Evolutionary conservation across 495 filamentous ascomycete species (phyloP), one percentile per base, ranked within the genome.

Genomic region (Hyaloscypha hepaticicola): DNA sequence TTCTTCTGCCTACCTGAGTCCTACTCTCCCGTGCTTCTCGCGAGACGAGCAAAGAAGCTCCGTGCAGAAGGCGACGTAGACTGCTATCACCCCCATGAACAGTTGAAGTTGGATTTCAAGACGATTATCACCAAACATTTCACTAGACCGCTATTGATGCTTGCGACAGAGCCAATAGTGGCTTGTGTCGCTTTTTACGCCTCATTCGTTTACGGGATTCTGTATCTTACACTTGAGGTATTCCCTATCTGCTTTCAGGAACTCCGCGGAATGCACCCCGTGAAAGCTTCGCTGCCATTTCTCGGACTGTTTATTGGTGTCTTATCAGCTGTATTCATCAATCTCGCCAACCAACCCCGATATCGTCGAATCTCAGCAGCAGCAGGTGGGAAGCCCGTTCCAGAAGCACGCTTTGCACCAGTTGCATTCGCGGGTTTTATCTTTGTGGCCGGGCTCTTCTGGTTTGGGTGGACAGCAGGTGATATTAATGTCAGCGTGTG

Each of bases 1-100:
- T 70, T 87, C 56, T 72, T 91, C 27, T 80, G 91, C n/a, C 89
- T 96, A 2, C 93, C 94, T 3, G 94, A 97, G 77, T 97, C 92
- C 0, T 98, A 96, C 71, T 88, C 78, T 25, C 78, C 83, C 16
- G 87, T 89, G 25, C 80, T 94, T 28, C 80, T 97, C 33, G 82
- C 88, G 52, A 75, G 82, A 28, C 95, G 94, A 66, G 94, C 94
- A 6, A 74, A 77, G 26, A 77, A 77, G 55, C 73, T 95, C 27
- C 86, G 94, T 31, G 83, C 87, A 69, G 84, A 88, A 66, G 89
- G 89, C 7, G 88, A 97, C 69, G 78, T 87, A 14, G 77, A 83
- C 34, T 69, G 50, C 27, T 73, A 61, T 38, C 73, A 75, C 58
- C 72, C 73, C 2, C 69, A 72, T 22, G 73, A 74, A 51, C 24